A percentile compares a stretch with the other conserved stretches of the same genome.
Conservation (phyloP, 225 moss, liverwort and hornwort species). For the Sphagnum tenellum region DNA sequence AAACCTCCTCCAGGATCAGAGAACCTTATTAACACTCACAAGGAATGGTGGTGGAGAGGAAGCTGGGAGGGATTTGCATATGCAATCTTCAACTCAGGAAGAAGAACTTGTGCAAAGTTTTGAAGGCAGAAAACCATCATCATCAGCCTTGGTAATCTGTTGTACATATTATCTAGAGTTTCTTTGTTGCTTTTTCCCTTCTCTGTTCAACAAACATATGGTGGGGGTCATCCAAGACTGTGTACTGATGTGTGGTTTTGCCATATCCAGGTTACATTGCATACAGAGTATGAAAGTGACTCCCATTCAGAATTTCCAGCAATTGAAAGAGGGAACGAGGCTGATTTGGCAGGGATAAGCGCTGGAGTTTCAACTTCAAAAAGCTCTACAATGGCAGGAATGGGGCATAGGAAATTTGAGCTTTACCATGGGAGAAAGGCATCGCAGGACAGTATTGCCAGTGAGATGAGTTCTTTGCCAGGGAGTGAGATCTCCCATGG, state of each 20-base stretch:
- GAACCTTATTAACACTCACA: constrained; percentile 10
- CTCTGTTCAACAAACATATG: too few relatives aligned
- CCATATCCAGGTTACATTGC: too few relatives aligned
- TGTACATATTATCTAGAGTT: too few relatives aligned
- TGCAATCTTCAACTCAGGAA: constrained; percentile 15
- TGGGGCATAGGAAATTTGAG: constrained; percentile 21
- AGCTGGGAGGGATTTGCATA: constrained; percentile 13
- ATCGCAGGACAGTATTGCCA: constrained; percentile 49
- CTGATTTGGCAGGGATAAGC: constrained; percentile 17
- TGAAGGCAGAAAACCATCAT: constrained; percentile 5
- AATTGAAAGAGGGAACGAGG: constrained; percentile 15
- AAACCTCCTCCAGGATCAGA: constrained; percentile 17
- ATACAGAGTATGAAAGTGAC: too few relatives aligned
- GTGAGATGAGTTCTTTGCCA: constrained; percentile 50
- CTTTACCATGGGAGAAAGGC: constrained; percentile 32
- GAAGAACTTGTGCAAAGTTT: constrained; percentile 19
- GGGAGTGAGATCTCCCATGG: constrained; percentile 51
- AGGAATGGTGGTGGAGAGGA: constrained; percentile 16
- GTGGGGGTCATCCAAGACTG: too few relatives aligned
- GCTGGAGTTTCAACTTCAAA: constrained; percentile 15
- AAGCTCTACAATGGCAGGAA: constrained; percentile 9
- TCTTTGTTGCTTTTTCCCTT: too few relatives aligned
- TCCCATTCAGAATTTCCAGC: constrained; percentile 13
- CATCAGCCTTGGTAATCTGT: too few relatives aligned
- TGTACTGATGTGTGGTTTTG: too few relatives aligned